phyloP scores from a whole-genome alignment of 352 stramenopile species.

The Plasmopara muralis region DNA sequence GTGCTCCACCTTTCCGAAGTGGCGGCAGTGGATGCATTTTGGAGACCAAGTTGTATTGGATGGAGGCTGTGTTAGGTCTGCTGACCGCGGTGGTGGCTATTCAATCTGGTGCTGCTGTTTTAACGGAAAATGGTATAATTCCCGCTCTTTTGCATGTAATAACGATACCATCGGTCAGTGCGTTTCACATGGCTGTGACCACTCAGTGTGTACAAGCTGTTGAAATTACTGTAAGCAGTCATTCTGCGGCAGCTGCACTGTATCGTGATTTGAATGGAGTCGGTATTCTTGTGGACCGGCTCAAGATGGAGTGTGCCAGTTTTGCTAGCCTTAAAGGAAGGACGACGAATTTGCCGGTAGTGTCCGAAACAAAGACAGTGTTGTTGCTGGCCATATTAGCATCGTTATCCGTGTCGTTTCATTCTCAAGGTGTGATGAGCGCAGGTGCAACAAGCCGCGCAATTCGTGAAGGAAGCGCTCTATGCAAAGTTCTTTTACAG shows the following conservation, averaged over 20 bases:
- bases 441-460: slow-evolving; percentile 75
- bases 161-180: slow-evolving; percentile 42
- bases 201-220: slow-evolving; percentile 77
- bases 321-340: slow-evolving; percentile 17
- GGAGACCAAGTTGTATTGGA: slow-evolving; percentile 65
- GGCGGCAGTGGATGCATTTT: slow-evolving; percentile 21
- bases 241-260: slow-evolving; percentile 56
- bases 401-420: slow-evolving; percentile 80
- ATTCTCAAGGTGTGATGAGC: slow-evolving; percentile 85
- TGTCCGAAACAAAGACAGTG: slow-evolving; percentile 55
- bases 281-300: slow-evolving; percentile 72
- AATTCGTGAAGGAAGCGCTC: slow-evolving; percentile 79
- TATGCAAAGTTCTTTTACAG: slow-evolving; percentile 86
- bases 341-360: slow-evolving; percentile 3
- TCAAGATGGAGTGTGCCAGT: slow-evolving; percentile 48
- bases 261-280: slow-evolving; percentile 84
- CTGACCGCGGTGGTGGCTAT: slow-evolving; percentile 69
- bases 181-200: slow-evolving; percentile 63
- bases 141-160: slow-evolving; percentile 74
- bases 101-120: slow-evolving; percentile 60
- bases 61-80: slow-evolving; percentile 70
- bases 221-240: slow-evolving; percentile 74
- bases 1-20: slow-evolving; percentile 47
- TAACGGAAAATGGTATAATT: slow-evolving; percentile 83
- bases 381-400: slow-evolving; percentile 64